Base-by-base conservation (phyloP, 345 rosid genomes). In the Toxicodendron radicans region DNA sequence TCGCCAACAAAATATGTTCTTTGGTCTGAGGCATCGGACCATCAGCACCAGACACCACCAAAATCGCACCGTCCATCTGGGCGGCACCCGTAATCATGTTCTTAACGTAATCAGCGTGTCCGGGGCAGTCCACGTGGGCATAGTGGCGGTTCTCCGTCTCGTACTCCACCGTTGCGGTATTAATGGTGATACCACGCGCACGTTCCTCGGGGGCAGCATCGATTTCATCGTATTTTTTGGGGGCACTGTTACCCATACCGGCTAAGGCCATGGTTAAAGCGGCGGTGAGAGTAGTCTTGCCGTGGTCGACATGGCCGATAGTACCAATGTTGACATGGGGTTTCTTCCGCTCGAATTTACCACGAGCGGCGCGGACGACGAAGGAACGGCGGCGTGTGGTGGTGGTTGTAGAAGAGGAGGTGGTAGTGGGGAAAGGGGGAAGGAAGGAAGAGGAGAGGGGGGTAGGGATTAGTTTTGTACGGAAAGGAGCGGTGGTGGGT, bases 21-120 rank as follows among this genome's bases (percentile, higher is more conserved):
- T 91, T 92, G 0, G 97, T 94, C 88, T 94, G 97, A 1, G 95
- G 97, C 98, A 92, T 91, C 6, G 97, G 97, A 0, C 97, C 98
- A 43, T 92, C 95, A 14, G 97, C 94, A 7, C 93, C 95, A 24
- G 94, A 92, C 23, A 84, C 92, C 18, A 91, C 95, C 67, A 92
- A 90, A 20, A 92, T 92, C 0, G 97, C 98, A 18, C 98, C 98
- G 65, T 94, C 97, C 97, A 90, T 94, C 76, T 92, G 97, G 1
- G 95, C 97, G 24, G 89, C 97, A 18, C 95, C 97, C 8, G 89
- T 90, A 69, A 94, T 94, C 97, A 90, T 90, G 79, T 94, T 94
- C 80, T 94, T 92, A 27, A 94, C 97, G 54, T 92, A 94, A 79
- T 92, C 93, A 5, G 97, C 97, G 79, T 94, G 98, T 2, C 98